phyloP scores from a whole-genome alignment of 768 basidiomycete species.

The Pulveroboletus sp. region DNA sequence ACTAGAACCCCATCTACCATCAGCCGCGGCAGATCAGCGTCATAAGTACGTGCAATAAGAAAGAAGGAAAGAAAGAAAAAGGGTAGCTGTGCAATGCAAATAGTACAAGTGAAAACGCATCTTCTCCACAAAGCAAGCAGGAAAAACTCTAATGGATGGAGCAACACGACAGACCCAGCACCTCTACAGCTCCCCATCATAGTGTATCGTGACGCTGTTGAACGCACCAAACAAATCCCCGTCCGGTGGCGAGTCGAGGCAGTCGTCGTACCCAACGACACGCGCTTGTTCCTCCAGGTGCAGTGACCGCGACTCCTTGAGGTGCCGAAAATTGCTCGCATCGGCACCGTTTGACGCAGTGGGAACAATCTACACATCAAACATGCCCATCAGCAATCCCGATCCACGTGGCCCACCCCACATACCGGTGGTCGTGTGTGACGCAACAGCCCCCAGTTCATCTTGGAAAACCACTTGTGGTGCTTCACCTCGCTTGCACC shows the following conservation, averaged over 20 bases:
- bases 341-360: conserved; percentile 71
- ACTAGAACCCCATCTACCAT: conserved; percentile 26
- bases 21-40: conserved; percentile 14
- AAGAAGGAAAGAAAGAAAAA: conserved; percentile 15
- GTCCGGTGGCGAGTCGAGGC: conserved; percentile 42
- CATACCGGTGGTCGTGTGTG: conserved; percentile 91
- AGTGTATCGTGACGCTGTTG: conserved; percentile 84
- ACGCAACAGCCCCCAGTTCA: conserved; percentile 95
- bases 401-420: conserved; percentile 13
- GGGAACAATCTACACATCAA: conserved; percentile 69
- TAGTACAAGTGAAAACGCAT: conserved; percentile 32
- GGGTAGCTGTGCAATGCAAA: conserved; percentile 29
- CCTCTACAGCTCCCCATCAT: conserved; percentile 65
- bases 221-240: conserved; percentile 83
- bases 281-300: too few species aligned
- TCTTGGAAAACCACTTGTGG: conserved; percentile 96
- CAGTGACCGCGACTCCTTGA: conserved; percentile 89
- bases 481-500: conserved; percentile 99
- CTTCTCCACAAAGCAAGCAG: conserved; percentile 22
- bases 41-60: conserved; percentile 25
- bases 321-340: conserved; percentile 84
- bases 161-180: conserved; percentile 19
- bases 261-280: conserved; percentile 42
- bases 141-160: conserved; percentile 21
- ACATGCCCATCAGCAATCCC: conserved; percentile 20